phyloP scores from a whole-genome alignment of 2,329 filamentous ascomycete genomes.

The Cordyceps javanica region DNA sequence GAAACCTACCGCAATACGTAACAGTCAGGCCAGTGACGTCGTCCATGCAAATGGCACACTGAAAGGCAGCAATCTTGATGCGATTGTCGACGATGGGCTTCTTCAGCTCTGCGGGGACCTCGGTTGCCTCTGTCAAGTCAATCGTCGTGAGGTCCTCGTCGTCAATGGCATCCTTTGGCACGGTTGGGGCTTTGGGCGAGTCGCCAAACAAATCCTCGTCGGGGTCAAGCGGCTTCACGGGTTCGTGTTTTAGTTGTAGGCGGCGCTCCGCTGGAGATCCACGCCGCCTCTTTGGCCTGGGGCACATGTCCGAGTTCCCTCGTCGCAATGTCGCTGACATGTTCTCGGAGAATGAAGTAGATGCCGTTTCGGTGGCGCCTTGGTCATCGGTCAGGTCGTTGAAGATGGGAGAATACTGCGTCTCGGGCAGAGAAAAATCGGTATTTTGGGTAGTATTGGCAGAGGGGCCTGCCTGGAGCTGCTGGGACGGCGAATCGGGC shows the following conservation, averaged over 20 bases:
- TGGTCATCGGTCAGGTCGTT: constrained; percentile 25
- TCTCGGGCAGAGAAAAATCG: constrained; percentile 17
- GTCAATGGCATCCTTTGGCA: constrained; percentile 8
- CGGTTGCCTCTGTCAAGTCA: constrained; percentile 31
- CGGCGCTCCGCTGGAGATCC: constrained; percentile 9
- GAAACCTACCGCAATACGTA: constrained; percentile 58
- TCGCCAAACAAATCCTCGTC: constrained; percentile 26
- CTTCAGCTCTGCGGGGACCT: constrained; percentile 37
- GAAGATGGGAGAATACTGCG: constrained; percentile 22
- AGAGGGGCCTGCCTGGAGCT: constrained; percentile 9
- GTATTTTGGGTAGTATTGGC: constrained; percentile 17
- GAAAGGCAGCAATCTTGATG: constrained; percentile 49
- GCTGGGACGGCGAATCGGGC: constrained; percentile 13
- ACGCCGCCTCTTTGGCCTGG: constrained; percentile 23
- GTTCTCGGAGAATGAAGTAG: constrained; percentile 24
- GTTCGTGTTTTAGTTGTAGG: not conserved
- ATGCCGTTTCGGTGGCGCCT: constrained; percentile 20
- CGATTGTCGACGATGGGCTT: constrained; percentile 42
- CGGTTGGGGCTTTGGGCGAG: constrained; percentile 13
- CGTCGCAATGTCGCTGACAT: constrained; percentile 20
- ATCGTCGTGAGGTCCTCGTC: constrained; percentile 26
- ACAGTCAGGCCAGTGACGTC: constrained; percentile 51
- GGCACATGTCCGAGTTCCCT: not conserved
- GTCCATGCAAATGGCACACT: constrained; percentile 65
- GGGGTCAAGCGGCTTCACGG: not conserved